A percentile compares a stretch with the other conserved stretches of the same genome.
phyloP scores from a whole-genome alignment of 2,329 filamentous ascomycete species.

The Diaporthe citrichinensis region DNA sequence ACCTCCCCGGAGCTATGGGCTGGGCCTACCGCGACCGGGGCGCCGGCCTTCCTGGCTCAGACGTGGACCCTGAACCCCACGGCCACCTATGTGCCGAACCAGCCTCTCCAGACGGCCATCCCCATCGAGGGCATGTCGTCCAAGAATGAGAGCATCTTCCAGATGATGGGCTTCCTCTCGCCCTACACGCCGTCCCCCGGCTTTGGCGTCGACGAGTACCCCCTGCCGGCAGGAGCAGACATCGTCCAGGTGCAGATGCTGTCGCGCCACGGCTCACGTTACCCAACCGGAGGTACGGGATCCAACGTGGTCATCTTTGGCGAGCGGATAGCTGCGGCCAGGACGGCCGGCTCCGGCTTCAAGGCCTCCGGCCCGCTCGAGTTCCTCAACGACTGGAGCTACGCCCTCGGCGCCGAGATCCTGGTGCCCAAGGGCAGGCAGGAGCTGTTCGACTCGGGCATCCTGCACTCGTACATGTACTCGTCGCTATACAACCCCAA shows the following conservation, averaged over 20 bases:
- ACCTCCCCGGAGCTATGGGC: conserved; percentile 71
- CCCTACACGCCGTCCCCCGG: conserved; percentile 81
- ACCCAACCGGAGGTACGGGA: conserved; percentile 73
- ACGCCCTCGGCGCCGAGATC: conserved; percentile 78
- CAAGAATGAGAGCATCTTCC: conserved; percentile 76
- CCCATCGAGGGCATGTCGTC: conserved; percentile 73
- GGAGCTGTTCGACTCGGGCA: conserved; percentile 77
- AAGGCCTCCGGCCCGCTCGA: conserved; percentile 70
- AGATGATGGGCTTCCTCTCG: conserved; percentile 77
- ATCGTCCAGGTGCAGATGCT: conserved; percentile 81
- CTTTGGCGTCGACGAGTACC: conserved; percentile 81
- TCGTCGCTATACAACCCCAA: conserved; percentile 78
- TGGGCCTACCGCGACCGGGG: conserved; percentile 79
- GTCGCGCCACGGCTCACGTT: conserved; percentile 80
- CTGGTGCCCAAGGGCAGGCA: conserved; percentile 79
- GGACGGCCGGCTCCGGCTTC: conserved; percentile 55
- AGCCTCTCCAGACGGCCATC: conserved; percentile 78
- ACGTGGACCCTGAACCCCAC: conserved; percentile 77
- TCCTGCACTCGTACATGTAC: conserved; percentile 81
- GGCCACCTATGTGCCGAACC: conserved; percentile 75
- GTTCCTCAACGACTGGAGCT: conserved; percentile 79
- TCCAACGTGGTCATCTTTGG: conserved; percentile 67
- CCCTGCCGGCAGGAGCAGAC: conserved; percentile 75
- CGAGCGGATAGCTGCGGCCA: conserved; percentile 68
- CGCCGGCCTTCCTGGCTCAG: conserved; percentile 78